Conservation (phyloP, 805 yeast genomes). For the Ogataea kodamae region DNA sequence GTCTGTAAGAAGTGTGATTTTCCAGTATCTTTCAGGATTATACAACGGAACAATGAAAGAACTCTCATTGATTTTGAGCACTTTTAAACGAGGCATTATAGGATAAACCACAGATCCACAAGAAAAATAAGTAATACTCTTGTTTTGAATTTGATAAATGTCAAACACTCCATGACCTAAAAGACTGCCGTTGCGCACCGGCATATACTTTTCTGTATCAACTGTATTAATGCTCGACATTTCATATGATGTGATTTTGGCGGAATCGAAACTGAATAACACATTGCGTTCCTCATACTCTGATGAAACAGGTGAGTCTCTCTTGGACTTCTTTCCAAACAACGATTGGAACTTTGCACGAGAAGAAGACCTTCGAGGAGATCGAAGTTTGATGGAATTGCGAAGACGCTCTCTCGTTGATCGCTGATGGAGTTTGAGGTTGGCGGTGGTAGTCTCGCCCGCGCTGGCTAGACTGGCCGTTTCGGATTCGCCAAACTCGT, state of each 20-base stretch:
- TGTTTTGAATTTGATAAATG: slow-evolving; percentile 51
- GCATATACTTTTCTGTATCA: slow-evolving; percentile 1
- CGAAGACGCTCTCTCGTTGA: slow-evolving; percentile 9
- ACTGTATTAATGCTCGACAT: slow-evolving; percentile 5
- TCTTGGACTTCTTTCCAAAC: slow-evolving; percentile 13
- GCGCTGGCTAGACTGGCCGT: not conserved
- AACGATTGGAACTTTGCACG: slow-evolving; percentile 17
- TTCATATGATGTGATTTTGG: slow-evolving; percentile 20
- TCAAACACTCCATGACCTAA: slow-evolving; percentile 60
- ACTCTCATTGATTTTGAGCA: slow-evolving; percentile 45
- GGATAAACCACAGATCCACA: slow-evolving; percentile 76
- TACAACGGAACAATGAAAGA: slow-evolving; percentile 62
- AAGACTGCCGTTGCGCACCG: slow-evolving; percentile 38
- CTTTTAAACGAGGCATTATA: slow-evolving; percentile 58
- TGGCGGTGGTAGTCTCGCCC: not conserved
- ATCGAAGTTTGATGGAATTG: slow-evolving; percentile 10
- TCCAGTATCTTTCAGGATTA: slow-evolving; percentile 79
- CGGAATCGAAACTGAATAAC: slow-evolving; percentile 10
- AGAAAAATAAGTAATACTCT: slow-evolving; percentile 55
- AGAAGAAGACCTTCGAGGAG: slow-evolving; percentile 15
- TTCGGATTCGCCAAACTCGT: slow-evolving; percentile 11
- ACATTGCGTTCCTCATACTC: slow-evolving; percentile 11
- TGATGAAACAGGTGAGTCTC: slow-evolving; percentile 1
- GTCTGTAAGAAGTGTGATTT: slow-evolving; percentile 37
- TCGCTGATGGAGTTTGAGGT: too few relatives aligned